A percentile compares a stretch with the other conserved stretches of the same genome.
phyloP scores from a whole-genome alignment of 2,329 filamentous ascomycete genomes.

The Knufia fluminis region DNA sequence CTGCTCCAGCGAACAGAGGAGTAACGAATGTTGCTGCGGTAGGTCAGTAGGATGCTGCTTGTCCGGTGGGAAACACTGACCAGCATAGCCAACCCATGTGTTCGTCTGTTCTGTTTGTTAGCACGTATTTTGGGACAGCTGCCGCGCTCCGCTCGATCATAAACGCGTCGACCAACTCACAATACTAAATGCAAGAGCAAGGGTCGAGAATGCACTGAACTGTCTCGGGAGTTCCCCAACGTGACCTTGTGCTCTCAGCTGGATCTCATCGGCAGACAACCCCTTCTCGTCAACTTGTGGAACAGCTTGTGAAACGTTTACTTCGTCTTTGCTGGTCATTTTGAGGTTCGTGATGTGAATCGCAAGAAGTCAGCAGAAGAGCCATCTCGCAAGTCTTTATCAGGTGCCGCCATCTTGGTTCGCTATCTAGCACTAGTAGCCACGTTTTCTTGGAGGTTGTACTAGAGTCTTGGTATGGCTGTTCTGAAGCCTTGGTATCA shows the following conservation, averaged over 20 bases:
- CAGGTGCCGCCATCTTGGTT: background rate
- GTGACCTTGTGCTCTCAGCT: slow-evolving; percentile 8
- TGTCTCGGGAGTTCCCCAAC: slow-evolving; percentile 2
- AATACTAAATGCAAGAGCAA: slow-evolving; percentile 8
- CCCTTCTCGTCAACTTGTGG: background rate
- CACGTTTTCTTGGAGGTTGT: background rate
- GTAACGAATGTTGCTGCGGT: slow-evolving; percentile 15
- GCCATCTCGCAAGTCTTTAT: background rate
- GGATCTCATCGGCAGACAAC: background rate
- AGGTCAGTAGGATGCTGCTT: background rate
- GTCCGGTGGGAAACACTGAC: background rate
- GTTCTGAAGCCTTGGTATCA: too few relatives aligned
- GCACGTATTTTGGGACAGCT: background rate
- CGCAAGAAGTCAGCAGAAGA: background rate
- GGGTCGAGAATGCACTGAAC: slow-evolving; percentile 2
- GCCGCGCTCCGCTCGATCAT: background rate
- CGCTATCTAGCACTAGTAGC: background rate
- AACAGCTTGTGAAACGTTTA: too few relatives aligned
- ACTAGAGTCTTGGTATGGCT: too few relatives aligned
- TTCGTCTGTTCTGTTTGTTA: slow-evolving; percentile 19
- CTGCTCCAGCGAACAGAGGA: slow-evolving; percentile 22
- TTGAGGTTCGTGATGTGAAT: background rate
- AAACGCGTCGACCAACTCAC: background rate
- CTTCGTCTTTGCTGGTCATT: slow-evolving; percentile 1
- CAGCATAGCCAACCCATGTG: slow-evolving; percentile 26